Percentiles rank a stretch among this genome's conserved stretches.
Conservation (phyloP, 495 filamentous ascomycete genomes). For the Hyaloscypha hepaticicola region DNA sequence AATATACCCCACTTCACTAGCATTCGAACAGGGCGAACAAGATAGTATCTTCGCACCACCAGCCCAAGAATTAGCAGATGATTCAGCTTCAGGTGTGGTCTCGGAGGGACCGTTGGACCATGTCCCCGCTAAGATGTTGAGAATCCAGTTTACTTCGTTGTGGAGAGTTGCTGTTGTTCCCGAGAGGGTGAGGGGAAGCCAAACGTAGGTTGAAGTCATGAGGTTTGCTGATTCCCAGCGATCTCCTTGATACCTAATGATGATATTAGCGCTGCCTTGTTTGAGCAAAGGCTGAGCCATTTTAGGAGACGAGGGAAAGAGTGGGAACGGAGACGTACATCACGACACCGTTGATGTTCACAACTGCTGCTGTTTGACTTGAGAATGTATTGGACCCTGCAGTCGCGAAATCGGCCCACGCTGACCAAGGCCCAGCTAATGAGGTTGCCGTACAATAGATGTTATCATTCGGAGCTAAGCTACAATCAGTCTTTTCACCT, state of each 20-base stretch:
- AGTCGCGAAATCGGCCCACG: conserved; percentile 60
- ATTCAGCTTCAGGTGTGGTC: conserved; percentile 50
- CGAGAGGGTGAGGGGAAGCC: conserved; percentile 60
- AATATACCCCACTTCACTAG: conserved; percentile 50
- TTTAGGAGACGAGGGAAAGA: conserved; percentile 43
- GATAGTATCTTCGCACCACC: conserved; percentile 26
- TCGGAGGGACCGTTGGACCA: conserved; percentile 47
- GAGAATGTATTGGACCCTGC: conserved; percentile 46
- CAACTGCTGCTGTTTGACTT: conserved; percentile 30
- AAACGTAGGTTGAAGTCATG: conserved; percentile 61
- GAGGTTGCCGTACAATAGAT: conserved; percentile 42
- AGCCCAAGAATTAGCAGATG: conserved; percentile 30
- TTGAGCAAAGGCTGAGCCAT: conserved; percentile 44
- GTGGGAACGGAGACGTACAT: conserved; percentile 32
- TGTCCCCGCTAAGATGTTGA: conserved; percentile 39
- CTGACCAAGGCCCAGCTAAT: conserved; percentile 50
- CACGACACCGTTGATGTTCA: conserved; percentile 24
- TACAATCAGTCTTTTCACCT: conserved; percentile 30
- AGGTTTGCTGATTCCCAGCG: conserved; percentile 61
- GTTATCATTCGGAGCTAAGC: conserved; percentile 60
- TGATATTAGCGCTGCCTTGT: conserved; percentile 40
- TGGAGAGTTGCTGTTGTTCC: conserved; percentile 47
- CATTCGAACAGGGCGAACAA: conserved; percentile 49
- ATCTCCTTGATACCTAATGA: conserved; percentile 64
- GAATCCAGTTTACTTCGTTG: conserved; percentile 55